Conservation (phyloP, 495 filamentous ascomycete genomes). For the Aspergillus avenaceus region DNA sequence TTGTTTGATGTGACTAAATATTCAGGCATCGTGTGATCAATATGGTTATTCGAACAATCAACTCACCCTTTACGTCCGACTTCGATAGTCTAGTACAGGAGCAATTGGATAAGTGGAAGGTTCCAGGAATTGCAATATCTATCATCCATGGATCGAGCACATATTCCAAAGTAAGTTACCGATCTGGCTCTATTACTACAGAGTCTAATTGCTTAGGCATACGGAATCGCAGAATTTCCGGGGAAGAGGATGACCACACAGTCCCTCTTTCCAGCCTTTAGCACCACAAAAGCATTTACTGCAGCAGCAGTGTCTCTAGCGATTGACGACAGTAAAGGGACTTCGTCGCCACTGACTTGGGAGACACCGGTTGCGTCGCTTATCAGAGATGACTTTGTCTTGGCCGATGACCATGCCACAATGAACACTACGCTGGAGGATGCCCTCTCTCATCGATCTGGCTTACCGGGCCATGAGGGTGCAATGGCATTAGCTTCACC, state of each 20-base stretch:
- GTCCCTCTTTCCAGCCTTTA: slow-evolving; percentile 38
- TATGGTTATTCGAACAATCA: neutral
- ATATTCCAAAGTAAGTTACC: slow-evolving; percentile 37
- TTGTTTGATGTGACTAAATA: too few relatives aligned
- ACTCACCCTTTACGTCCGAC: neutral
- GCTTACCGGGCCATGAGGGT: slow-evolving; percentile 35
- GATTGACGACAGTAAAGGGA: slow-evolving; percentile 34
- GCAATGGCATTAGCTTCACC: neutral
- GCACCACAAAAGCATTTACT: slow-evolving; percentile 57
- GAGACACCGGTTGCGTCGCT: slow-evolving; percentile 44
- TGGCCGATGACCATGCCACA: slow-evolving; percentile 41
- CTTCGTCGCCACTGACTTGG: slow-evolving; percentile 36
- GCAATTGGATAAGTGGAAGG: slow-evolving; percentile 41
- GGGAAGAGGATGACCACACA: slow-evolving; percentile 40
- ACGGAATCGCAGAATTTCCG: slow-evolving; percentile 40
- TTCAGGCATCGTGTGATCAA: too few relatives aligned
- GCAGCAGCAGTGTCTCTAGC: slow-evolving; percentile 44
- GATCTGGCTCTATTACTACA: neutral
- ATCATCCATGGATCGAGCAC: slow-evolving; percentile 41
- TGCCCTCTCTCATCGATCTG: slow-evolving; percentile 47
- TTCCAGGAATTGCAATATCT: slow-evolving; percentile 47
- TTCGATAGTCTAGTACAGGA: slow-evolving; percentile 36
- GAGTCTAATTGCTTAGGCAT: slow-evolving; percentile 42
- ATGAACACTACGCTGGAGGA: slow-evolving; percentile 45
- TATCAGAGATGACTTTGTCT: slow-evolving; percentile 51